Evolutionary conservation across 352 stramenopile genomes (phyloP).

Genomic region (Phytophthora quininea): DNA sequence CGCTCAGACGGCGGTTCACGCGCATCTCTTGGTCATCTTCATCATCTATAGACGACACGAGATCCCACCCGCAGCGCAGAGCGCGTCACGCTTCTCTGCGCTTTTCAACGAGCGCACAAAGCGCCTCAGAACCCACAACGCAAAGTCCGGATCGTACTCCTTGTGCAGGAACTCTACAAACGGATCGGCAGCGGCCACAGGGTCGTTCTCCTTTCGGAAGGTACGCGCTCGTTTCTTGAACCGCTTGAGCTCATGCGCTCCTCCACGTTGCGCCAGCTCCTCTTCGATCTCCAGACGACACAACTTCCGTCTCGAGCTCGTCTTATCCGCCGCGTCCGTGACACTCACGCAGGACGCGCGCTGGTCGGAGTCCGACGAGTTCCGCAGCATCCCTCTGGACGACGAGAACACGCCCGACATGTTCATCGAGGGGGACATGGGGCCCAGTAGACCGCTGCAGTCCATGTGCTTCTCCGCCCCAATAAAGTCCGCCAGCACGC

Average conservation of each 20-base stretch:
- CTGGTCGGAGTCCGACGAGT: slow-evolving; percentile 36
- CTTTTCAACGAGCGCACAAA: slow-evolving; percentile 64
- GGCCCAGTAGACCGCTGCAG: slow-evolving; percentile 35
- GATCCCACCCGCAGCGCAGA: slow-evolving; percentile 43
- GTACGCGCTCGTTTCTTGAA: slow-evolving; percentile 73
- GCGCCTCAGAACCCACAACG: slow-evolving; percentile 55
- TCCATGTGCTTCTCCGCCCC: slow-evolving; percentile 53
- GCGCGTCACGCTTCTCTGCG: slow-evolving; percentile 54
- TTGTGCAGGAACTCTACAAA: slow-evolving; percentile 63
- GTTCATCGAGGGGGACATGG: slow-evolving; percentile 25
- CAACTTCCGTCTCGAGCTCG: slow-evolving; percentile 41
- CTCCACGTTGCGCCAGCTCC: slow-evolving; percentile 51
- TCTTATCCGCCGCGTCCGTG: slow-evolving; percentile 21
- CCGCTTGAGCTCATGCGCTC: slow-evolving; percentile 58
- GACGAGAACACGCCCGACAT: slow-evolving; percentile 34
- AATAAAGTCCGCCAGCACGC: slow-evolving; percentile 72
- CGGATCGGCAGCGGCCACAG: slow-evolving; percentile 40
- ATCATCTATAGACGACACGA: slow-evolving; percentile 22
- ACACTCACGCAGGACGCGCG: slow-evolving; percentile 28
- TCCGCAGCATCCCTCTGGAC: slow-evolving; percentile 24
- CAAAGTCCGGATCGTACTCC: slow-evolving; percentile 63
- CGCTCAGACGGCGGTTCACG: slow-evolving; percentile 12
- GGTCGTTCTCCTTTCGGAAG: slow-evolving; percentile 79
- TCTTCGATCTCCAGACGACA: slow-evolving; percentile 77
- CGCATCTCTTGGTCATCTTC: slow-evolving; percentile 30